Base-by-base conservation (phyloP, 1,284 basidiomycete genomes). In the Caloboletus firmus region DNA sequence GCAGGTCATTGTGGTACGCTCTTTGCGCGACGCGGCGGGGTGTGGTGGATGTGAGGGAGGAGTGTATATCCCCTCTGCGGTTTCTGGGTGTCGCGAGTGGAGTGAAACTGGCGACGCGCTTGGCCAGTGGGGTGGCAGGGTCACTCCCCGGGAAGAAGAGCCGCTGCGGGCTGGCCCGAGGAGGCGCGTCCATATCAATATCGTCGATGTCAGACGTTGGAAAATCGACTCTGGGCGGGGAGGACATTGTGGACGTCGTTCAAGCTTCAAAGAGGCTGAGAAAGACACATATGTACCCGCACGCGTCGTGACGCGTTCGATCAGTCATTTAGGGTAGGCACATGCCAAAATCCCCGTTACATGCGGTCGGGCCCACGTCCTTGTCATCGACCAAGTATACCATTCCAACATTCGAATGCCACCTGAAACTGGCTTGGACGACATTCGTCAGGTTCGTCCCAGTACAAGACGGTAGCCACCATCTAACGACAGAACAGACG, bases 191-290 rank as follows among this genome's bases (percentile, higher is more conserved):
- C 82, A 87, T 85, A 12, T 83, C 75, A 40, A 80, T 74, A 65
- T 86, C 84, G 48, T 73, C 75, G 51, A 74, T 65, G 51, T 81
- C 81, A 7, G 85, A 87, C 3, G 81, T 78, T 5, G 86, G 85
- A 60, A 86, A 86, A 59, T 87, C 82, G 48, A 87, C 70, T 12
- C 75, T 73, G n/a, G 83, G 83, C 24, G 86, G 85, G 40, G 85
- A 87, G 11, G 86, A 86, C 86, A 89, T 88, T 1, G 30, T 34
- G 24, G 12, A 43, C 22, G 34, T 13, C 30, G 42, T 18, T 15
- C 2, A 18, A 17, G 34, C 13, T n/a, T n/a, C n/a, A n/a, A n/a
- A n/a, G n/a, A n/a, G n/a, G 35, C n/a, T 4, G 36, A 35, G 52
- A 54, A 51, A 57, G 60, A 59, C 53, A 57, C n/a, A n/a, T n/a